Conservation (phyloP, 768 basidiomycete species). For the Mycena haematopus region DNA sequence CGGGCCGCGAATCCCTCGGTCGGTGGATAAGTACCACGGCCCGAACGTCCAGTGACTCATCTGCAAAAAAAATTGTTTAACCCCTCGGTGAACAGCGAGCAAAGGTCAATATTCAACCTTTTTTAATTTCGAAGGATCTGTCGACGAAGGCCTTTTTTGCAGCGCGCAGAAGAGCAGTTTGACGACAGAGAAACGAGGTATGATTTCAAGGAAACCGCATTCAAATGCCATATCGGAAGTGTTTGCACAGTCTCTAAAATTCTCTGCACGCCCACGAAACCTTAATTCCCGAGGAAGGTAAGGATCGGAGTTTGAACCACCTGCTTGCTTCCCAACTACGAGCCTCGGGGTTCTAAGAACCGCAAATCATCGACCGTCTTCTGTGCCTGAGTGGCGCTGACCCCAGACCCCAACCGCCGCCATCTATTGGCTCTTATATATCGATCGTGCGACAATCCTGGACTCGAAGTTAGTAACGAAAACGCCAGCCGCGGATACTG, state of each 20-base stretch:
- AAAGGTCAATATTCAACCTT: background rate
- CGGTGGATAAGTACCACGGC: background rate
- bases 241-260: background rate
- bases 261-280: background rate
- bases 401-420: background rate
- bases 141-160: conserved; percentile 1
- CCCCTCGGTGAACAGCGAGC: background rate
- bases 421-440: background rate
- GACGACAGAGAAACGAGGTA: background rate
- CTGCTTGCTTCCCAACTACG: background rate
- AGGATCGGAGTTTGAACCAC: background rate
- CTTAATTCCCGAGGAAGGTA: conserved; percentile 3
- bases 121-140: background rate
- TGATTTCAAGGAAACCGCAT: conserved; percentile 5
- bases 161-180: background rate
- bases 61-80: background rate
- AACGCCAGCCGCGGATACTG: conserved; percentile 1
- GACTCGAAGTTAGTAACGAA: background rate
- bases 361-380: background rate
- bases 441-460: background rate
- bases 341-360: background rate
- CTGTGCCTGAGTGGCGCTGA: background rate
- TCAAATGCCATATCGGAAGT: background rate
- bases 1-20: conserved; percentile 5
- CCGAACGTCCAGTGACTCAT: background rate